Evolutionary conservation across 371 early-diverging fungal genomes (phyloP).

Genomic region (Choanephora cucurbitarum): DNA sequence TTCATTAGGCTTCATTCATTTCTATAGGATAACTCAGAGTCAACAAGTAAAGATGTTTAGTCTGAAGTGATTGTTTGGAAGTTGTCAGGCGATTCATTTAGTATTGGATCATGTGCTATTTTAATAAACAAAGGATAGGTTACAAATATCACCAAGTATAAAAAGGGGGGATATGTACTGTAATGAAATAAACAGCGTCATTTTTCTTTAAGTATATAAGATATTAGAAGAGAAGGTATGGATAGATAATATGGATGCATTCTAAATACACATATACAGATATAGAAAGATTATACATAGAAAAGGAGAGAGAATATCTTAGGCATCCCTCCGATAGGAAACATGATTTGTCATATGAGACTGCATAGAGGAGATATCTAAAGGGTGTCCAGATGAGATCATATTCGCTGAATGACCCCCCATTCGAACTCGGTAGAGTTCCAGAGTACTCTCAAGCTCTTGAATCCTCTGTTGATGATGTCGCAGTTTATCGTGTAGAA

Average conservation of each 20-base stretch:
- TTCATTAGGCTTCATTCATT: too few species aligned
- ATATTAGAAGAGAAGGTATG: too few species aligned
- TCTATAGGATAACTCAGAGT: too few species aligned
- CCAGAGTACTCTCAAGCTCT: constrained; percentile 63
- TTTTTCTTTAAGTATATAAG: too few species aligned
- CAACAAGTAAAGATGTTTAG: too few species aligned
- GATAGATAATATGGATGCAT: too few species aligned
- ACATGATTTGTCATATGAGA: constrained; percentile 23
- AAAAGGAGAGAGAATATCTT: neutral
- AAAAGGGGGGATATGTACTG: neutral
- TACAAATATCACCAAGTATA: neutral
- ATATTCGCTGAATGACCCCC: constrained; percentile 15
- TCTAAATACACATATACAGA: too few species aligned
- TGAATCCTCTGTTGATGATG: constrained; percentile 61
- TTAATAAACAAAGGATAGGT: neutral
- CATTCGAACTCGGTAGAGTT: constrained; percentile 27
- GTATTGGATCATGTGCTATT: neutral
- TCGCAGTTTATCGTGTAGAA: constrained; percentile 58
- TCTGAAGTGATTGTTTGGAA: too few species aligned
- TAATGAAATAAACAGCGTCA: too few species aligned
- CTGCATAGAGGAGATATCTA: constrained; percentile 36
- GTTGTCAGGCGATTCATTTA: too few species aligned
- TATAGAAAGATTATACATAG: neutral
- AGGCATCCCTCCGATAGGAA: constrained; percentile 21
- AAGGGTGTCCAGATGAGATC: constrained; percentile 25